phyloP scores from a whole-genome alignment of 2,329 filamentous ascomycete genomes.

The Diaporthe ilicicola region DNA sequence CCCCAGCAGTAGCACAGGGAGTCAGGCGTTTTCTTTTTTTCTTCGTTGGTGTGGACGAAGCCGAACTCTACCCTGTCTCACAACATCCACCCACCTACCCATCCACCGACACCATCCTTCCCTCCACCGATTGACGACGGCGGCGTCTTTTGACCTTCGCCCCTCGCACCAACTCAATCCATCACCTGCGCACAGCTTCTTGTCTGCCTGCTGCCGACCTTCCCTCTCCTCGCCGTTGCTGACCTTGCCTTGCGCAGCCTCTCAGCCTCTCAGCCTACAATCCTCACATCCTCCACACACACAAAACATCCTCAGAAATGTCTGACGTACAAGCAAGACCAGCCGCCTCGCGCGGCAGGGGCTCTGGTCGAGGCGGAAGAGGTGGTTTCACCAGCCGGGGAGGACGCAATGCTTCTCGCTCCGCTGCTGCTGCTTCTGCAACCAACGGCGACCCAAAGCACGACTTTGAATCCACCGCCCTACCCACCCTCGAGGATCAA shows the following conservation, averaged over 20 bases:
- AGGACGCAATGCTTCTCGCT: slow-evolving; percentile 69
- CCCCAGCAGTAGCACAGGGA: slow-evolving; percentile 23
- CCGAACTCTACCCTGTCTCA: neutral
- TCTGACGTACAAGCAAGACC: slow-evolving; percentile 92
- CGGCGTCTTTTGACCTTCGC: neutral
- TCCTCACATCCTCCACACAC: slow-evolving; percentile 23
- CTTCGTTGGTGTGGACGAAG: slow-evolving; percentile 5
- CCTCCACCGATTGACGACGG: slow-evolving; percentile 22
- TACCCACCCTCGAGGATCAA: slow-evolving; percentile 76
- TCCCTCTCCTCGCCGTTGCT: slow-evolving; percentile 4
- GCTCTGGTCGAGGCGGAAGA: slow-evolving; percentile 49
- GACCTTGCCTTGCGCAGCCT: slow-evolving; percentile 23
- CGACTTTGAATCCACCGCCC: slow-evolving; percentile 63
- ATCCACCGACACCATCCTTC: slow-evolving; percentile 15
- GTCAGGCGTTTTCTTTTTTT: slow-evolving; percentile 19
- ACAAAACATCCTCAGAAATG: slow-evolving; percentile 68
- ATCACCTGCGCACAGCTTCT: slow-evolving; percentile 17
- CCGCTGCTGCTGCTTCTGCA: slow-evolving; percentile 59
- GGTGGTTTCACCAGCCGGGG: slow-evolving; percentile 65
- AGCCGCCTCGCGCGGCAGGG: slow-evolving; percentile 86
- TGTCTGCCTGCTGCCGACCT: slow-evolving; percentile 6
- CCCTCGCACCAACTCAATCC: slow-evolving; percentile 19
- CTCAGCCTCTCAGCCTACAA: slow-evolving; percentile 3
- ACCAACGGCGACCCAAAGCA: slow-evolving; percentile 78
- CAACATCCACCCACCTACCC: slow-evolving; percentile 1